These are phyloP conservation scores for Coccomyxa subellipsoidea DNA, from an alignment of 163 green algal genomes.

Conservation along the genomic window DNA sequence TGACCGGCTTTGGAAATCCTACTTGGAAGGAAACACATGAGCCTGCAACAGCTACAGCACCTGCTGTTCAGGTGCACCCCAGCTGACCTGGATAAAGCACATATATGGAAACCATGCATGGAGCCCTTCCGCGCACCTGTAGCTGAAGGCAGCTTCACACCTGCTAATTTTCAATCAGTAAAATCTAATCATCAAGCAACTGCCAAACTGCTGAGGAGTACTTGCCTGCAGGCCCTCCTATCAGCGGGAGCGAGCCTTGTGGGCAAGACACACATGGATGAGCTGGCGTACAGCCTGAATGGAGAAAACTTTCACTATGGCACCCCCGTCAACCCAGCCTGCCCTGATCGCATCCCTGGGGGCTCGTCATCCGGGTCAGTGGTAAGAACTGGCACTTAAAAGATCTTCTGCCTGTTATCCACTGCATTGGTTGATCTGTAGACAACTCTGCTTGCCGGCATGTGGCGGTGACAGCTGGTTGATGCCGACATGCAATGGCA, in stretches of 20 bases:
- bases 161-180: too few relatives aligned
- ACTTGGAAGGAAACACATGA: conserved; percentile 74
- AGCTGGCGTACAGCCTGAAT: conserved; percentile 70
- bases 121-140: too few relatives aligned
- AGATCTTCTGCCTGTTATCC: neutral
- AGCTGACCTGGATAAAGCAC: too few relatives aligned
- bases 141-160: too few relatives aligned
- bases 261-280: conserved; percentile 83
- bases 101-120: too few relatives aligned
- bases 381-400: conserved; percentile 32
- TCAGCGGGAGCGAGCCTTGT: conserved; percentile 52
- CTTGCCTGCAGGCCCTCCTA: conserved; percentile 53
- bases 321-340: conserved; percentile 82
- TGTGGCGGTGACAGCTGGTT: too few relatives aligned
- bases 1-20: conserved; percentile 82
- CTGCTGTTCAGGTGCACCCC: conserved; percentile 62
- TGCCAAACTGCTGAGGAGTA: too few relatives aligned
- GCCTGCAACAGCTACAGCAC: conserved; percentile 45
- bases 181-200: too few relatives aligned
- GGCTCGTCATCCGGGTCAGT: conserved; percentile 91
- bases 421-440: neutral
- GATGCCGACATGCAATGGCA: too few relatives aligned
- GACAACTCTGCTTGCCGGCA: too few relatives aligned
- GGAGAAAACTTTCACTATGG: conserved; percentile 90
- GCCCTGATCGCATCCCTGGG: conserved; percentile 76